Evolutionary conservation across 2,329 filamentous ascomycete genomes (phyloP).

Genomic region (Cordyceps cicadae): DNA sequence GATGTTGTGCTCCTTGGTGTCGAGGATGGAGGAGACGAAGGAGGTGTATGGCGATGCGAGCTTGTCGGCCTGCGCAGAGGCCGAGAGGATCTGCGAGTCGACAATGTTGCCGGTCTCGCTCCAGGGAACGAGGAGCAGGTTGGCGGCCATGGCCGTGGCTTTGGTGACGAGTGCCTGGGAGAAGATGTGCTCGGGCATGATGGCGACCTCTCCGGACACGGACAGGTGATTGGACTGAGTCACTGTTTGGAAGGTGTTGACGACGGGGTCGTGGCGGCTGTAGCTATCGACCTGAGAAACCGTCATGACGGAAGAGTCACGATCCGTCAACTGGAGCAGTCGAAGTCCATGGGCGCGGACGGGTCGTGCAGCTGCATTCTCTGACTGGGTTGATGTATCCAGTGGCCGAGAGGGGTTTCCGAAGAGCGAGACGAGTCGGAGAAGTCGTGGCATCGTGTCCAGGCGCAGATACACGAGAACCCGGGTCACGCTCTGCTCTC

Average conservation of each 20-base stretch:
- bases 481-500: slow-evolving; percentile 19
- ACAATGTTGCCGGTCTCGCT: slow-evolving; percentile 69
- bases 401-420: slow-evolving; percentile 35
- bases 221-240: slow-evolving; percentile 74
- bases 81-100: slow-evolving; percentile 45
- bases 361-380: slow-evolving; percentile 20
- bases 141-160: slow-evolving; percentile 60
- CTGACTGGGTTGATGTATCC: slow-evolving; percentile 14
- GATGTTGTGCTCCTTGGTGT: slow-evolving; percentile 55
- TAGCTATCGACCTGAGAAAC: slow-evolving; percentile 75
- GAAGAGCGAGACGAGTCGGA: slow-evolving; percentile 74
- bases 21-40: slow-evolving; percentile 64
- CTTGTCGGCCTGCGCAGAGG: slow-evolving; percentile 27
- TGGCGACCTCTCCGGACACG: slow-evolving; percentile 70
- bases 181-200: slow-evolving; percentile 70
- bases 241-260: slow-evolving; percentile 86
- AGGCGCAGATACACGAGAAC: slow-evolving; percentile 75
- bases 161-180: slow-evolving; percentile 67
- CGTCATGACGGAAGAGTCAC: slow-evolving; percentile 91
- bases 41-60: slow-evolving; percentile 50
- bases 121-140: slow-evolving; percentile 82
- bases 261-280: slow-evolving; percentile 67
- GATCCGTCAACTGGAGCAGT: slow-evolving; percentile 78
- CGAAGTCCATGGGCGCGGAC: slow-evolving; percentile 78
- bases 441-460: slow-evolving; percentile 73